Evolutionary conservation across 1,139 yeast genomes (phyloP).

Genomic region (Nematodospora anomalae): DNA sequence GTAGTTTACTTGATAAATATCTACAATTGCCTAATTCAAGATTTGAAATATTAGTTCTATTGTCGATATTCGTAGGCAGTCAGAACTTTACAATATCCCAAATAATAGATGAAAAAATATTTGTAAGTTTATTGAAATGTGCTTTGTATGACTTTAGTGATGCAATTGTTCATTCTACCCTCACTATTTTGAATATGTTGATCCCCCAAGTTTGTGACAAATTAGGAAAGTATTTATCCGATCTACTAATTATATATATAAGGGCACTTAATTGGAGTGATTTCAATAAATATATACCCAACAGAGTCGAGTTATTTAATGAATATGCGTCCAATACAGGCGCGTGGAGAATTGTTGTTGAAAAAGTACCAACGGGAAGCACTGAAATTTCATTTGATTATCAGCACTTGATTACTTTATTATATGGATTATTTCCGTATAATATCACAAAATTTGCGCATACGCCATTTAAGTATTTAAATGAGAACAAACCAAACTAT

Average conservation of each 20-base stretch:
- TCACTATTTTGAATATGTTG: conserved; percentile 51
- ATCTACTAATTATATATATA: conserved; percentile 46
- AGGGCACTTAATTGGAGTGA: conserved; percentile 40
- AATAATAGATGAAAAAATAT: conserved; percentile 39
- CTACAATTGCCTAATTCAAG: conserved; percentile 32
- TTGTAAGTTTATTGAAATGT: conserved; percentile 42
- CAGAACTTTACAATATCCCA: conserved; percentile 32
- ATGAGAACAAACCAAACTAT: conserved; percentile 15
- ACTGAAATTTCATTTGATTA: conserved; percentile 20
- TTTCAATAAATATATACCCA: conserved; percentile 13
- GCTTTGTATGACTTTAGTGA: conserved; percentile 47
- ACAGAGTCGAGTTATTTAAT: conserved; percentile 14
- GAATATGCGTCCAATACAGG: conserved; percentile 10
- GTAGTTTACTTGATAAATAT: conserved; percentile 32
- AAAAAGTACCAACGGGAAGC: conserved; percentile 8
- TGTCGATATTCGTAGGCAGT: conserved; percentile 27
- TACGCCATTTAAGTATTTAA: conserved; percentile 32
- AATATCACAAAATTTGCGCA: conserved; percentile 47
- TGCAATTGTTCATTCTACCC: conserved; percentile 40
- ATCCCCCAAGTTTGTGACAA: conserved; percentile 51
- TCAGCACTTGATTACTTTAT: conserved; percentile 35
- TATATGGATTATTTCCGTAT: conserved; percentile 65
- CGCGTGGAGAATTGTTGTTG: conserved; percentile 19
- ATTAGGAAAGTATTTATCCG: conserved; percentile 37
- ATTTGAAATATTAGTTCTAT: conserved; percentile 34